Evolutionary conservation across 805 yeast genomes (phyloP).

Genomic region (Metschnikowia santaceciliae): DNA sequence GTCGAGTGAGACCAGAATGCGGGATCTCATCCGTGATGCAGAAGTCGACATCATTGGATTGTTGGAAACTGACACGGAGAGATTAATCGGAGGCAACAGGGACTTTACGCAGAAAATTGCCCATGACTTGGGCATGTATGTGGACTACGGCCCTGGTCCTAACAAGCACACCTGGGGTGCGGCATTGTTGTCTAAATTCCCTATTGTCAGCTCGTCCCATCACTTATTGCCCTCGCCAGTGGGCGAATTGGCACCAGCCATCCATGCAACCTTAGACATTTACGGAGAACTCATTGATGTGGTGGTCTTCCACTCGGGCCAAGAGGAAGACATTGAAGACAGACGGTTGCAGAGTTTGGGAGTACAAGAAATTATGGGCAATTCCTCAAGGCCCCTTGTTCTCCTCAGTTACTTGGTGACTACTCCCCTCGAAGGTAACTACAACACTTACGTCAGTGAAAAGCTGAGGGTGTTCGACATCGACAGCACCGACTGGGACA

Average conservation of each 20-base stretch:
- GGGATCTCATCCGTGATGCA: slow-evolving; percentile 74
- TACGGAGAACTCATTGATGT: slow-evolving; percentile 86
- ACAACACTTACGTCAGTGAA: slow-evolving; percentile 84
- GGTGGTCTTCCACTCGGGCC: slow-evolving; percentile 97
- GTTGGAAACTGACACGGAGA: slow-evolving; percentile 89
- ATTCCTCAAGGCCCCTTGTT: slow-evolving; percentile 76
- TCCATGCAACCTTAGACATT: slow-evolving; percentile 90
- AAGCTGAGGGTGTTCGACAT: slow-evolving; percentile 87
- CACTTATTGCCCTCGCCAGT: slow-evolving; percentile 94
- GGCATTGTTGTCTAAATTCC: slow-evolving; percentile 88
- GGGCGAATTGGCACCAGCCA: slow-evolving; percentile 97
- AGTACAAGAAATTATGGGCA: slow-evolving; percentile 75
- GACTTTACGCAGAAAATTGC: slow-evolving; percentile 90
- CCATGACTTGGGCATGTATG: slow-evolving; percentile 90
- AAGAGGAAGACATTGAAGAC: slow-evolving; percentile 95
- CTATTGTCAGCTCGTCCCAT: slow-evolving; percentile 85
- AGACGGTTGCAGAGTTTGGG: slow-evolving; percentile 80
- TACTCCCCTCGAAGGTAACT: slow-evolving; percentile 82
- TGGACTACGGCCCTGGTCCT: slow-evolving; percentile 97
- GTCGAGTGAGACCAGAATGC: slow-evolving; percentile 92
- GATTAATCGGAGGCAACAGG: slow-evolving; percentile 91
- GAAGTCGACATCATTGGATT: slow-evolving; percentile 90
- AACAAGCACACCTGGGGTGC: slow-evolving; percentile 98
- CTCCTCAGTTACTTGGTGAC: slow-evolving; percentile 89
- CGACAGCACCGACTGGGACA: slow-evolving; percentile 89